A percentile compares a stretch with the other conserved stretches of the same genome.
These are phyloP conservation scores for Panaeolus cyanescens DNA, from an alignment of 768 basidiomycete species.

Conservation along the genomic window DNA sequence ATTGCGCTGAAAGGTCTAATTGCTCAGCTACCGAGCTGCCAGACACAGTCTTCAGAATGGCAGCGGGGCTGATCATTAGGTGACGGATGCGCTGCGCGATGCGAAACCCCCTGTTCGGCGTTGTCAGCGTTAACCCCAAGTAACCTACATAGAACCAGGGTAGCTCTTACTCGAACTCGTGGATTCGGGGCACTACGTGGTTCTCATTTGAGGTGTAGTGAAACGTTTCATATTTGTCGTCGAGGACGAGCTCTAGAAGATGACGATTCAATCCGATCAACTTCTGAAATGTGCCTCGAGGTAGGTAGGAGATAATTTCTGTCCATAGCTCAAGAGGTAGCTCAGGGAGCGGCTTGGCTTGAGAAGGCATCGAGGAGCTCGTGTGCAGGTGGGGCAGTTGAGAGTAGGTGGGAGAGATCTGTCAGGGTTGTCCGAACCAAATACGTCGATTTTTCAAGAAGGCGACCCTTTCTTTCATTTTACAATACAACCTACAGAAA, in stretches of 20 bases:
- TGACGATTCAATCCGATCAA: not conserved
- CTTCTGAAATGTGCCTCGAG: not conserved
- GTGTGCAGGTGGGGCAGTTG: not conserved
- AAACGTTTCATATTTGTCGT: not conserved
- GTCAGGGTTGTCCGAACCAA: slow-evolving; percentile 3
- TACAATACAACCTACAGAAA: slow-evolving; percentile 3
- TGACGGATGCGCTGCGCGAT: not conserved
- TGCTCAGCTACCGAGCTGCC: not conserved
- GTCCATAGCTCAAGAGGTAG: not conserved
- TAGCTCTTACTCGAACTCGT: slow-evolving; percentile 1
- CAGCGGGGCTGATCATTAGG: not conserved
- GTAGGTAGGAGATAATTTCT: not conserved
- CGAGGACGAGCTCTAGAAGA: not conserved
- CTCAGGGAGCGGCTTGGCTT: not conserved
- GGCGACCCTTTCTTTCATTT: slow-evolving; percentile 2
- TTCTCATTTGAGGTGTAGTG: not conserved
- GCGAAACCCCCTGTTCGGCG: not conserved
- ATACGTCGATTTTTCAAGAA: slow-evolving; percentile 1
- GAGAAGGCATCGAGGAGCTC: not conserved
- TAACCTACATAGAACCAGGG: not conserved
- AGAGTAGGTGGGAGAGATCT: slow-evolving; percentile 1
- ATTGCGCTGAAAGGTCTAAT: not conserved
- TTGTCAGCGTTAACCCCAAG: not conserved
- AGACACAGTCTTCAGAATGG: not conserved
- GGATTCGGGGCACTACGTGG: not conserved